Percentiles rank a stretch among this genome's conserved stretches.
phyloP scores from a whole-genome alignment of 2,329 filamentous ascomycete genomes.

The Botryotinia globosa region DNA sequence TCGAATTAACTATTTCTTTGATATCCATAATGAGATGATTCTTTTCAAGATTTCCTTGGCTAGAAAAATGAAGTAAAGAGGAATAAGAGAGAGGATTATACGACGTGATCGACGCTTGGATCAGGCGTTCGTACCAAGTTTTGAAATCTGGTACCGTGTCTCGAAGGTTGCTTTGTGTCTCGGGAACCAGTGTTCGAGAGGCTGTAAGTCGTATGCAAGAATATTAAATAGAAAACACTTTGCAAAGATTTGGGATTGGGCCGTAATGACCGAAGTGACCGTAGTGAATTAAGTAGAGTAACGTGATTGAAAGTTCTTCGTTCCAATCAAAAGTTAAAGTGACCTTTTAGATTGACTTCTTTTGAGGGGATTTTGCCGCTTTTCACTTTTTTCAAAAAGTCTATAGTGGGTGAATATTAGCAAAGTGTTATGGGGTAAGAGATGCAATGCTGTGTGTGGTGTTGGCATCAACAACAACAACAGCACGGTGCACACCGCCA shows the following conservation, averaged over 20 bases:
- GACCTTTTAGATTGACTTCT: background rate
- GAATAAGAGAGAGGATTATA: constrained; percentile 29
- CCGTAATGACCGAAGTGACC: background rate
- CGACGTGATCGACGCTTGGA: constrained; percentile 32
- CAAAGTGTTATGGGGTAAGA: constrained; percentile 19
- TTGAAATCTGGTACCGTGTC: constrained; percentile 28
- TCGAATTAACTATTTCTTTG: constrained; percentile 40
- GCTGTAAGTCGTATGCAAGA: constrained; percentile 25
- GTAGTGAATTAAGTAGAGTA: constrained; percentile 2
- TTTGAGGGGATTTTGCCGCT: background rate
- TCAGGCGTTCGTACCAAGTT: constrained; percentile 37
- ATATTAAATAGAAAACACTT: background rate
- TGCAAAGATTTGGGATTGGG: background rate
- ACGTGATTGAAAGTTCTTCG: constrained; percentile 3
- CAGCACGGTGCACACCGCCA: constrained; percentile 32
- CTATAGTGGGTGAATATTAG: constrained; percentile 20
- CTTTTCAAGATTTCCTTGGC: constrained; percentile 7
- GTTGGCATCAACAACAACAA: constrained; percentile 15
- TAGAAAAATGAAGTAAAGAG: constrained; percentile 1
- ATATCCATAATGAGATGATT: constrained; percentile 37
- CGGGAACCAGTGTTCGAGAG: constrained; percentile 31
- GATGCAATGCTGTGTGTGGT: constrained; percentile 15
- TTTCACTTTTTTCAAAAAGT: constrained; percentile 6
- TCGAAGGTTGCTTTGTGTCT: constrained; percentile 33
- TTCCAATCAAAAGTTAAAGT: background rate